Conservation (phyloP, 306 rosid species). For the Fragaria ananassa region DNA sequence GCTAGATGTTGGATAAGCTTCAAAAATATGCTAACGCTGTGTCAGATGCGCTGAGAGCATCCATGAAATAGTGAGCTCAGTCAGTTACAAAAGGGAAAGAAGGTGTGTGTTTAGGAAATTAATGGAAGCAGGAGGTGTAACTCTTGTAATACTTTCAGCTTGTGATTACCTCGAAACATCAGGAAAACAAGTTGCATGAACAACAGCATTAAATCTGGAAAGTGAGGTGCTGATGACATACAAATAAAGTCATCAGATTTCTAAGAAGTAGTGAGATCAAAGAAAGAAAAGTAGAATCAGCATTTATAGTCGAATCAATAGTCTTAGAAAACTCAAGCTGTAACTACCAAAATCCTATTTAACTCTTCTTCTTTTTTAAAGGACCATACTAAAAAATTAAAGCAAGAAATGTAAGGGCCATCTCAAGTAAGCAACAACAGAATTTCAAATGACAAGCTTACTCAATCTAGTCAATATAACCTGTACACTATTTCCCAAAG, state of each 20-base stretch:
- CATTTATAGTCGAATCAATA: not conserved
- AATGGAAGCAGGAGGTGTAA: slow-evolving; percentile 19
- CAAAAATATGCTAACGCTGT: slow-evolving; percentile 79
- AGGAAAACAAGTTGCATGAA: slow-evolving; percentile 91
- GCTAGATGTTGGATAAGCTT: slow-evolving; percentile 96
- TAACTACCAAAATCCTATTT: not conserved
- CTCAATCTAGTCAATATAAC: not conserved
- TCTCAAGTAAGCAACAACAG: slow-evolving; percentile 7
- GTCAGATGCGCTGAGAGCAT: slow-evolving; percentile 75
- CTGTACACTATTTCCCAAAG: not conserved
- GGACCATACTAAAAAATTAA: not conserved
- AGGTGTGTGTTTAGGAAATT: slow-evolving; percentile 5
- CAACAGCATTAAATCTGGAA: slow-evolving; percentile 70
- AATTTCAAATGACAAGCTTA: not conserved
- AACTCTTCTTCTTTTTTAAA: not conserved
- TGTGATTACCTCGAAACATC: slow-evolving; percentile 81
- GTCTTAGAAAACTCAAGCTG: not conserved
- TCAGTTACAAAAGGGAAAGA: slow-evolving; percentile 12
- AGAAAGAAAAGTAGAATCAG: not conserved
- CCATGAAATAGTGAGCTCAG: slow-evolving; percentile 21
- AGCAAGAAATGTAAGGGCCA: not conserved
- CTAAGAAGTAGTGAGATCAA: not conserved
- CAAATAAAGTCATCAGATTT: slow-evolving; percentile 7
- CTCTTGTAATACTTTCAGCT: slow-evolving; percentile 22
- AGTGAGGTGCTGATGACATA: slow-evolving; percentile 62